A percentile compares a stretch with the other conserved stretches of the same genome.
Evolutionary conservation across 2,329 filamentous ascomycete genomes (phyloP).

Genomic region (Epichloe glyceriae): DNA sequence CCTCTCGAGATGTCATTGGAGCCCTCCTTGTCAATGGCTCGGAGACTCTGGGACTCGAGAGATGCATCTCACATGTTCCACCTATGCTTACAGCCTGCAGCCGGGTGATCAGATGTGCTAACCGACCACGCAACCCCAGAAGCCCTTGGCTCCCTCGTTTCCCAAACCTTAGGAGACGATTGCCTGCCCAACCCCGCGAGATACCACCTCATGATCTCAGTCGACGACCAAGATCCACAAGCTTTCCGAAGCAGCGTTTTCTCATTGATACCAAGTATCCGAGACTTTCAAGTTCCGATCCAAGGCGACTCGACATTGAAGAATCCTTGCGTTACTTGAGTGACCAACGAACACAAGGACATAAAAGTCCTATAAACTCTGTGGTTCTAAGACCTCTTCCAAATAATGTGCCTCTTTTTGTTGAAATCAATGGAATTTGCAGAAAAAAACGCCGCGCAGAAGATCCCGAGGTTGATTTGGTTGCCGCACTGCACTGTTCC

Average conservation of each 20-base stretch:
- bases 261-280: conserved; percentile 3
- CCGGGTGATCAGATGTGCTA: background rate
- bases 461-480: conserved; percentile 18
- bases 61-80: background rate
- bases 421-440: conserved; percentile 16
- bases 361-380: background rate
- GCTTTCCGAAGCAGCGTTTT: conserved; percentile 1
- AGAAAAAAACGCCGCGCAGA: conserved; percentile 18
- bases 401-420: conserved; percentile 2
- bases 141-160: conserved; percentile 5
- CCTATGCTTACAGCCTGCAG: background rate
- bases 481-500: conserved; percentile 12
- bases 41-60: background rate
- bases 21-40: background rate
- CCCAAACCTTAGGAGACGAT: background rate
- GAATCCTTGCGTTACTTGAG: background rate
- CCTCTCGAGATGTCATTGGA: background rate
- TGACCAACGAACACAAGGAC: background rate
- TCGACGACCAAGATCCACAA: background rate
- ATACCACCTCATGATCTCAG: background rate
- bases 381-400: background rate
- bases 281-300: background rate
- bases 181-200: background rate
- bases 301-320: background rate
- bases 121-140: conserved; percentile 3